phyloP scores from a whole-genome alignment of 192 early-diverging fungal species.

The Phlyctochytrium bullatum region DNA sequence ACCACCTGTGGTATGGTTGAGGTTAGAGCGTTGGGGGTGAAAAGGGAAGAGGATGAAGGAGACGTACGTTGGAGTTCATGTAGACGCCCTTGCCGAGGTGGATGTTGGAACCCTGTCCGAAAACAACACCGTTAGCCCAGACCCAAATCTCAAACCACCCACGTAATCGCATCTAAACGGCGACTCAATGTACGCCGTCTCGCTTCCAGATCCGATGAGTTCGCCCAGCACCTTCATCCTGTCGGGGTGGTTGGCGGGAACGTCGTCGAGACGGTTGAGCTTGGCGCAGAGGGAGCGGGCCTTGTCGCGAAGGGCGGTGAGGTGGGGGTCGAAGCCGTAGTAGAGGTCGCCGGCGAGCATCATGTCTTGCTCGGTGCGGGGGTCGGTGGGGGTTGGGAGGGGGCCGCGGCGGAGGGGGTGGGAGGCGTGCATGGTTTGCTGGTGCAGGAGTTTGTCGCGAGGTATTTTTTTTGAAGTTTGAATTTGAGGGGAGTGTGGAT shows the following conservation, averaged over 20 bases:
- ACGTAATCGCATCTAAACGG: conserved; percentile 78
- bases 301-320: conserved; percentile 32
- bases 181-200: conserved; percentile 58
- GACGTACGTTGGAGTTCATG: conserved; percentile 34
- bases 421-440: too few species aligned
- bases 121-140: too few species aligned
- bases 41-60: too few species aligned
- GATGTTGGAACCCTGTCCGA: conserved; percentile 69
- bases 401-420: not conserved
- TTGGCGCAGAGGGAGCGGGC: conserved; percentile 22
- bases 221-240: conserved; percentile 31
- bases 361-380: conserved; percentile 53
- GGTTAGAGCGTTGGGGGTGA: too few species aligned
- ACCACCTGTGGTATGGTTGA: too few species aligned
- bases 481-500: too few species aligned
- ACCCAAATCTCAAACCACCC: too few species aligned
- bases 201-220: conserved; percentile 58
- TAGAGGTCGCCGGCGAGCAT: conserved; percentile 68
- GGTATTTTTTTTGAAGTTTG: too few species aligned
- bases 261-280: conserved; percentile 41
- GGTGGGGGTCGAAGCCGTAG: conserved; percentile 50
- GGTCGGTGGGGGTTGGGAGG: not conserved
- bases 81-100: conserved; percentile 71
- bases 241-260: conserved; percentile 13
- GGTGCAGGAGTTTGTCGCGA: too few species aligned